Evolutionary conservation across 345 rosid genomes (phyloP).

Genomic region (Brassica juncea): DNA sequence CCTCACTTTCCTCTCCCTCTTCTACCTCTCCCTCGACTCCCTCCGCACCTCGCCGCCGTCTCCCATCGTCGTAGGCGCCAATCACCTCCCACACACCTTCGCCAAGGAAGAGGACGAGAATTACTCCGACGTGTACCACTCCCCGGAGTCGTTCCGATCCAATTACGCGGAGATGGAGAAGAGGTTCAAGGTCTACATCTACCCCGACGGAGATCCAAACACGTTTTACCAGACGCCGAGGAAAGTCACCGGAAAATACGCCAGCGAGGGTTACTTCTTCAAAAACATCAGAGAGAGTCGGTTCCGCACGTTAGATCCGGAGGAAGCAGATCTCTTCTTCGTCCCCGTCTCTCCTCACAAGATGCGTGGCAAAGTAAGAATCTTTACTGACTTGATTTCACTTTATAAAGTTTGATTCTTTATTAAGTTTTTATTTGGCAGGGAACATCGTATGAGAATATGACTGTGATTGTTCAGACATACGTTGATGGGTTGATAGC

Average conservation of each 20-base stretch:
- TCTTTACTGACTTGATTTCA: background rate
- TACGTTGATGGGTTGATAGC: constrained; percentile 67
- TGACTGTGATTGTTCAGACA: constrained; percentile 80
- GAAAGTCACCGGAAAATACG: constrained; percentile 91
- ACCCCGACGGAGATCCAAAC: constrained; percentile 93
- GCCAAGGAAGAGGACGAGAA: background rate
- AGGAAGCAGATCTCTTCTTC: constrained; percentile 86
- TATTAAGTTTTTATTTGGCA: constrained; percentile 36
- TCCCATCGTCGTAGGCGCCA: constrained; percentile 28
- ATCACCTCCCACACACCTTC: constrained; percentile 29
- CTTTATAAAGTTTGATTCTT: background rate
- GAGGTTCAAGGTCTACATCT: constrained; percentile 77
- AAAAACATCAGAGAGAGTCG: constrained; percentile 82
- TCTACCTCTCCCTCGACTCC: constrained; percentile 67
- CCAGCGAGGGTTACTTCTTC: constrained; percentile 89
- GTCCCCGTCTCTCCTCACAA: constrained; percentile 53
- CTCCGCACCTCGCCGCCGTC: constrained; percentile 46
- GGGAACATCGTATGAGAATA: constrained; percentile 94
- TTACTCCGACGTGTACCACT: constrained; percentile 58
- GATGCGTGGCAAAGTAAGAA: constrained; percentile 68
- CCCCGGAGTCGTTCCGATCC: constrained; percentile 59
- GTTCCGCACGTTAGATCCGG: constrained; percentile 78
- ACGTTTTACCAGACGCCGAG: constrained; percentile 84
- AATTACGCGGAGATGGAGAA: constrained; percentile 82
- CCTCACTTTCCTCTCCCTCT: constrained; percentile 66